Evolutionary conservation across 2,329 filamentous ascomycete species (phyloP), one percentile per base, ranked within the genome.

Genomic region (Thelonectria rubi): DNA sequence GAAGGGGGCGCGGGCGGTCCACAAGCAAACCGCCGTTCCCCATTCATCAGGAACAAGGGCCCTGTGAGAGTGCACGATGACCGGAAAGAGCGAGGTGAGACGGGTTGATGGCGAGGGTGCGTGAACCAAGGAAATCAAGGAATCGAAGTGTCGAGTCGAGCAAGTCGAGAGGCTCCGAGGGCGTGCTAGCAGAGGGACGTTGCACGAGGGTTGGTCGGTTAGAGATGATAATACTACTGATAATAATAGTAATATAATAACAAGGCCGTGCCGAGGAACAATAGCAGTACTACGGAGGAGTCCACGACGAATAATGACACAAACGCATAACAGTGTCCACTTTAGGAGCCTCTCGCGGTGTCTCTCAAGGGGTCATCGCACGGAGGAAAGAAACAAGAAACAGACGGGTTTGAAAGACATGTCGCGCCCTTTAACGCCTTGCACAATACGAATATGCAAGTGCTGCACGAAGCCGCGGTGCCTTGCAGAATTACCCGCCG

Each of bases 11-110:
- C 37, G 8, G 26, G 40, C 21, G 40, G 50, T 47, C 58, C 58
- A 60, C 58, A 57, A 34, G 26, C 47, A 60, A 55, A 46, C 48
- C 58, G 53, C 52, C 39, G 46, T 51, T 43, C 37, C 24, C 50
- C 56, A 59, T 49, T 48, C 39, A 42, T 30, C 42, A 42, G 34
- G 34, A 37, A 37, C 21, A 17, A 26, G 42, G 26, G 12, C 39
- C 46, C 53, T 47, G 34, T 56, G 58, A 34, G 20, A 32, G 32
- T 55, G 21, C 14, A 11, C 42, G 30, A 48, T 24, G 52, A 50
- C 51, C 52, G 46, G 50, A 49, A 30, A 20, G 34, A 30, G 15
- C 15, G 3, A 37, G 34, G 26, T 30, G 34, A 37, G 34, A 11
- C 34, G 37, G 37, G 40, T 50, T 30, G 26, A 30, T 30, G n/a